Evolutionary conservation across 1,284 basidiomycete genomes (phyloP), one percentile per base, ranked within the genome.

Genomic region (Stygiomarasmius scandens): DNA sequence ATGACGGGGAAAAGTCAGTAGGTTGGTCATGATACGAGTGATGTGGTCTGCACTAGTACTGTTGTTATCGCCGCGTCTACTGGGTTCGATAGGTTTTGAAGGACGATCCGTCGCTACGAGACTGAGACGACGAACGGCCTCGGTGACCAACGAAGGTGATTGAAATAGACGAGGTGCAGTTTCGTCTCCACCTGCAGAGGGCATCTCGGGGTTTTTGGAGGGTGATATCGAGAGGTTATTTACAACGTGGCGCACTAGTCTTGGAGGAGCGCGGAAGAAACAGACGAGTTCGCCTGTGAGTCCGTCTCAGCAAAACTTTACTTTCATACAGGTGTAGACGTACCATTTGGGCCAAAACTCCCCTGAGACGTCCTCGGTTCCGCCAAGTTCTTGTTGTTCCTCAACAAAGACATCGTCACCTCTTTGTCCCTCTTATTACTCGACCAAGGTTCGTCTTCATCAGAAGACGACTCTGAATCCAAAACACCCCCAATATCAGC

Each of bases 271-370:
- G 41, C 90, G 84, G 74, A 92, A 95, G 74, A 96, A 95, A 67
- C 87, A 92, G 0, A 95, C 84, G 1, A 96, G 77, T 73, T 94
- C 86, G 49, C 93, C 93, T 94, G 38, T 47, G 2, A 34, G 29
- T 6, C 27, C 14, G 34, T 32, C 6, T 50, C 24, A 32, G 41
- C 32, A 47, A n/a, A n/a, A n/a, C n/a, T n/a, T n/a, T n/a, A n/a
- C n/a, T n/a, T n/a, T n/a, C 25, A 27, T n/a, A 1, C 12, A 2
- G 38, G 41, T 6, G 47, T 27, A 25, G 48, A 62, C 74, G 53
- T 58, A 93, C 93, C 94, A 63, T 93, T 92, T 0, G 92, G 90
- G 0, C 93, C 90, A 74, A 96, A 96, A 0, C 87, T 80, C 2
- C 90, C 92, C 66, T 93, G 91, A 1, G 89, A 90, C 1, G 90